Percentiles rank a stretch among this genome's conserved stretches.
Evolutionary conservation across 768 basidiomycete genomes (phyloP).

Genomic region (Pleurotus cornucopiae): DNA sequence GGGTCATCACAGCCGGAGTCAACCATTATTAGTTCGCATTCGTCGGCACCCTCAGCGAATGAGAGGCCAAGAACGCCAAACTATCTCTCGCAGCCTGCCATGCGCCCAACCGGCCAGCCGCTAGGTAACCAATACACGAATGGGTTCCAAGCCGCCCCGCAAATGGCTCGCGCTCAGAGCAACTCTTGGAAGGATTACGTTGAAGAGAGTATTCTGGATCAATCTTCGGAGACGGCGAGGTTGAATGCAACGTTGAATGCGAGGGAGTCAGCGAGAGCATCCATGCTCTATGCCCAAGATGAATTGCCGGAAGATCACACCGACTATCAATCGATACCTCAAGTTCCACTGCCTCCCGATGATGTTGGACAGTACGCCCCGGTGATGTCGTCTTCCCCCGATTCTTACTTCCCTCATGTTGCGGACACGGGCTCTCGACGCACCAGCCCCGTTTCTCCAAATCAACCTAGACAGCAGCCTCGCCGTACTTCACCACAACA

Average conservation of each 20-base stretch:
- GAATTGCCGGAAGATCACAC: not conserved
- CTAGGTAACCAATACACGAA: not conserved
- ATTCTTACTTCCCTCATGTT: not conserved
- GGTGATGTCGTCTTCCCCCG: slow-evolving; percentile 1
- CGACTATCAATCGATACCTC: slow-evolving; percentile 5
- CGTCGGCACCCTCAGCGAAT: not conserved
- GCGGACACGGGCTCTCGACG: not conserved
- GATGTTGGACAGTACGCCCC: slow-evolving; percentile 1
- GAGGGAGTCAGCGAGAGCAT: not conserved
- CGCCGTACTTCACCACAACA: slow-evolving; percentile 7
- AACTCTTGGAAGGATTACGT: not conserved
- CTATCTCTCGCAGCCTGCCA: not conserved
- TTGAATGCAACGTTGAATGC: slow-evolving; percentile 6
- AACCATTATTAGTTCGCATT: not conserved
- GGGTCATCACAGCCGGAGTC: not conserved
- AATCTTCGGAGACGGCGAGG: slow-evolving; percentile 2
- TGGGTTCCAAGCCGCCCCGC: not conserved
- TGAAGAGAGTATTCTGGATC: slow-evolving; percentile 5
- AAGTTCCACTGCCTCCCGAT: slow-evolving; percentile 2
- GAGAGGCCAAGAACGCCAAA: not conserved
- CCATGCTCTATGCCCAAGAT: not conserved
- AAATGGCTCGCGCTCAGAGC: not conserved
- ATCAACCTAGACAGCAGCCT: not conserved
- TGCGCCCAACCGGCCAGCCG: not conserved
- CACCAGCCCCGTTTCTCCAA: slow-evolving; percentile 5